These are phyloP conservation scores for Tricholoma flavovirens DNA, from an alignment of 768 basidiomycete species.

Conservation along the genomic window DNA sequence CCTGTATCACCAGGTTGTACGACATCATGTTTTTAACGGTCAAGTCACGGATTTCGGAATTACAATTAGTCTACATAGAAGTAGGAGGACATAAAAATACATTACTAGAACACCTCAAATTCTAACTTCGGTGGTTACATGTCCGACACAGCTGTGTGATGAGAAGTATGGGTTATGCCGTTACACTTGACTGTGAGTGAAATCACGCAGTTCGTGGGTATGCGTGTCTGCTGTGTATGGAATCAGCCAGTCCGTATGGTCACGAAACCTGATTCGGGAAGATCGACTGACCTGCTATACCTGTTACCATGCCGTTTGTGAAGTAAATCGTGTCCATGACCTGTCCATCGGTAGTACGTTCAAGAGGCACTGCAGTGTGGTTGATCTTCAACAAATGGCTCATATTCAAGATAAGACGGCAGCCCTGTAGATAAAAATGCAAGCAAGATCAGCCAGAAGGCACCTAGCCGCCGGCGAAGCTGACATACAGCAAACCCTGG, in stretches of 20 bases:
- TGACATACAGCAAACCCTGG: conserved; percentile 18
- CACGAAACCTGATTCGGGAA: not conserved
- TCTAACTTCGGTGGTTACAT: not conserved
- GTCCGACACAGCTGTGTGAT: not conserved
- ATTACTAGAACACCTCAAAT: not conserved
- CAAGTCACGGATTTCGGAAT: not conserved
- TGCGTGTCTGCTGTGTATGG: not conserved
- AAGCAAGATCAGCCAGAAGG: not conserved
- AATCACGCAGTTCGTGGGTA: not conserved
- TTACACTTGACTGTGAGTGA: not conserved
- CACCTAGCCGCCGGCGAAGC: not conserved
- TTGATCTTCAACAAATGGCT: conserved; percentile 14
- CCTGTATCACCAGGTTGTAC: not conserved
- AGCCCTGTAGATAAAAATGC: conserved; percentile 11
- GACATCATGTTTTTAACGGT: not conserved
- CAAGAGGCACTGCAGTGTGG: not conserved
- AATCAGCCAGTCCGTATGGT: not conserved
- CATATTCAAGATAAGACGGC: conserved; percentile 21
- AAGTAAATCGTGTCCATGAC: conserved; percentile 7
- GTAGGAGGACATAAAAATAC: not conserved
- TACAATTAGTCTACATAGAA: not conserved
- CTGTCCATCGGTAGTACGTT: not conserved
- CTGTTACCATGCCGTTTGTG: conserved; percentile 1
- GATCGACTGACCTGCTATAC: conserved; percentile 1
- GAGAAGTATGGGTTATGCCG: not conserved